Evolutionary conservation across 805 yeast species (phyloP).

Genomic region (Saccharomycopsis sp.): DNA sequence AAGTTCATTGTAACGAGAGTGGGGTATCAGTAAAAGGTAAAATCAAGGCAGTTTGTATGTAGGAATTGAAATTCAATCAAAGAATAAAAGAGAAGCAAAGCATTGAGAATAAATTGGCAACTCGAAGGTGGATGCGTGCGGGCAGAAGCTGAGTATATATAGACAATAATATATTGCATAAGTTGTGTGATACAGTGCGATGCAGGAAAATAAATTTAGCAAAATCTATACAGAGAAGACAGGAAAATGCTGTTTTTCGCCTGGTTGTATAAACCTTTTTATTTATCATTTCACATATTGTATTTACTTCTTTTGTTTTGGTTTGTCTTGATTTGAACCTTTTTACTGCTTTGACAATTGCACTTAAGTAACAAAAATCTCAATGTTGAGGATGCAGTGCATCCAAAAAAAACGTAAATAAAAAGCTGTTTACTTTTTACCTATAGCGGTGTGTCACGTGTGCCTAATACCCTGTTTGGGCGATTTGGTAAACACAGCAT

Average conservation of each 20-base stretch:
- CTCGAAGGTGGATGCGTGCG: background rate
- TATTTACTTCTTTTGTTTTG: background rate
- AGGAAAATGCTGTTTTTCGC: background rate
- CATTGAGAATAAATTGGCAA: too few relatives aligned
- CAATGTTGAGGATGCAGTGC: slow-evolving; percentile 1
- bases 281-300: background rate
- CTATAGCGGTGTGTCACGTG: background rate
- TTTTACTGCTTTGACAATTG: background rate
- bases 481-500: background rate
- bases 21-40: background rate
- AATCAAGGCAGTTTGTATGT: too few relatives aligned
- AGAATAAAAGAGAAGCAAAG: background rate
- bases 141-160: background rate
- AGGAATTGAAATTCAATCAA: too few relatives aligned
- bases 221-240: too few relatives aligned
- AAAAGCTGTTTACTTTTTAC: background rate
- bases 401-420: background rate
- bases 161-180: background rate
- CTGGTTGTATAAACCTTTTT: background rate
- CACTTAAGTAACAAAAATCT: background rate
- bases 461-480: background rate
- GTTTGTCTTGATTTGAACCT: background rate
- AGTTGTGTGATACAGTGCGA: background rate
- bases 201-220: background rate
- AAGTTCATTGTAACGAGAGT: background rate